phyloP scores from a whole-genome alignment of 2,329 filamentous ascomycete genomes.

The Remersonia thermophila region DNA sequence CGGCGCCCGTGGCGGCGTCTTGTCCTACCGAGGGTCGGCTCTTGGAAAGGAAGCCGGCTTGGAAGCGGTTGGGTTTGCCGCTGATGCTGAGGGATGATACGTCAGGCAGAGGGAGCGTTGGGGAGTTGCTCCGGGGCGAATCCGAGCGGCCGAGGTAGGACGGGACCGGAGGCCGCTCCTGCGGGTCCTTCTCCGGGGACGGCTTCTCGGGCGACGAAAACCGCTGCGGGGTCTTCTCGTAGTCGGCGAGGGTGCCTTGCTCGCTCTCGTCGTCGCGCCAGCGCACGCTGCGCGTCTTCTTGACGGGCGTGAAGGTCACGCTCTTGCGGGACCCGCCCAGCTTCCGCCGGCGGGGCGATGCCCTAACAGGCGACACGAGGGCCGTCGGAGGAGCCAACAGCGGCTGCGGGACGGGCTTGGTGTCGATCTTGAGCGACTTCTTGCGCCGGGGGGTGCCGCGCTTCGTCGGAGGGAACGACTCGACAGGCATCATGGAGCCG shows the following conservation, averaged over 20 bases:
- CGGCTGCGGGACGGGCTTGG: constrained; percentile 35
- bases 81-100: constrained; percentile 24
- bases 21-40: constrained; percentile 23
- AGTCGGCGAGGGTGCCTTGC: constrained; percentile 76
- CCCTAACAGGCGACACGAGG: constrained; percentile 55
- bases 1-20: constrained; percentile 26
- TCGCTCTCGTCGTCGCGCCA: constrained; percentile 85
- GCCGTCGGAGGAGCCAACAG: constrained; percentile 21
- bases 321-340: constrained; percentile 51
- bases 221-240: constrained; percentile 78
- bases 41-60: constrained; percentile 72
- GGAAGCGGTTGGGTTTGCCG: constrained; percentile 63
- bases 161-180: constrained; percentile 36
- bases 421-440: constrained; percentile 32
- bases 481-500: constrained; percentile 47
- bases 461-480: constrained; percentile 58
- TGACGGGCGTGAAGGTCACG: constrained; percentile 70
- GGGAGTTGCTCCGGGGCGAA: constrained; percentile 38
- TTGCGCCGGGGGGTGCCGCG: constrained; percentile 68
- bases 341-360: constrained; percentile 72
- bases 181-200: constrained; percentile 34
- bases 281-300: constrained; percentile 64
- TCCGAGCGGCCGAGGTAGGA: constrained; percentile 39
- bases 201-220: constrained; percentile 41
- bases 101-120: constrained; percentile 45